A percentile compares a stretch with the other conserved stretches of the same genome.
phyloP scores from a whole-genome alignment of 176 grass and related monocot species.

The Alloteropsis semialata region DNA sequence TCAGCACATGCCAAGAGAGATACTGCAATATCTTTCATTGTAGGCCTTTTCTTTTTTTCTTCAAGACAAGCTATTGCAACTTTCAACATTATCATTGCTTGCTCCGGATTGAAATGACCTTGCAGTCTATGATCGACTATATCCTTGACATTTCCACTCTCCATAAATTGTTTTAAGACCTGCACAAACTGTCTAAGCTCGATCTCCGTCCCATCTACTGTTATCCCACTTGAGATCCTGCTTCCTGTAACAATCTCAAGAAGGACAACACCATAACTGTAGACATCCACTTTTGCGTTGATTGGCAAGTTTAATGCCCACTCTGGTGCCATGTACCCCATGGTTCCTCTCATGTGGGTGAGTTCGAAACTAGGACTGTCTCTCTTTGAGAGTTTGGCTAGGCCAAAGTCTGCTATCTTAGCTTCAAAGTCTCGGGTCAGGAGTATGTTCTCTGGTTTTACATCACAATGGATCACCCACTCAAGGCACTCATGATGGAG shows the following conservation, averaged over 20 bases:
- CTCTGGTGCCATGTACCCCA: slow-evolving; percentile 76
- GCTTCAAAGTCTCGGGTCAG: slow-evolving; percentile 62
- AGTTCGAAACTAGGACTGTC: slow-evolving; percentile 29
- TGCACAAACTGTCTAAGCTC: slow-evolving; percentile 30
- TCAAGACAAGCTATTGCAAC: slow-evolving; percentile 53
- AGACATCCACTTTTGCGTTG: slow-evolving; percentile 64
- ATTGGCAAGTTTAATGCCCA: slow-evolving; percentile 49
- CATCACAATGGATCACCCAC: slow-evolving; percentile 75
- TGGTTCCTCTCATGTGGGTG: slow-evolving; percentile 62
- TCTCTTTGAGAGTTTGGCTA: slow-evolving; percentile 63
- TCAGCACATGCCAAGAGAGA: slow-evolving; percentile 45
- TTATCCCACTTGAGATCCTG: slow-evolving; percentile 40
- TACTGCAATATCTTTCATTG: slow-evolving; percentile 59
- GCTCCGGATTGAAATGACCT: slow-evolving; percentile 41
- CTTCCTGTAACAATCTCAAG: slow-evolving; percentile 58
- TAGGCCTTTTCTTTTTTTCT: slow-evolving; percentile 57
- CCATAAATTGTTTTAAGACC: slow-evolving; percentile 27
- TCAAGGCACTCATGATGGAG: slow-evolving; percentile 84
- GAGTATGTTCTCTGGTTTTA: slow-evolving; percentile 81
- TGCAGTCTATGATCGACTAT: slow-evolving; percentile 46
- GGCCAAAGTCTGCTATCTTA: slow-evolving; percentile 72
- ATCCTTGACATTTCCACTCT: slow-evolving; percentile 32
- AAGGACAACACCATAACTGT: slow-evolving; percentile 59
- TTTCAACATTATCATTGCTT: slow-evolving; percentile 37
- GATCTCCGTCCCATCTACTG: slow-evolving; percentile 3